Percentiles rank a stretch among this genome's conserved stretches.
These are phyloP conservation scores for Carpinus fangiana DNA, from an alignment of 306 rosid genomes.

Conservation along the genomic window DNA sequence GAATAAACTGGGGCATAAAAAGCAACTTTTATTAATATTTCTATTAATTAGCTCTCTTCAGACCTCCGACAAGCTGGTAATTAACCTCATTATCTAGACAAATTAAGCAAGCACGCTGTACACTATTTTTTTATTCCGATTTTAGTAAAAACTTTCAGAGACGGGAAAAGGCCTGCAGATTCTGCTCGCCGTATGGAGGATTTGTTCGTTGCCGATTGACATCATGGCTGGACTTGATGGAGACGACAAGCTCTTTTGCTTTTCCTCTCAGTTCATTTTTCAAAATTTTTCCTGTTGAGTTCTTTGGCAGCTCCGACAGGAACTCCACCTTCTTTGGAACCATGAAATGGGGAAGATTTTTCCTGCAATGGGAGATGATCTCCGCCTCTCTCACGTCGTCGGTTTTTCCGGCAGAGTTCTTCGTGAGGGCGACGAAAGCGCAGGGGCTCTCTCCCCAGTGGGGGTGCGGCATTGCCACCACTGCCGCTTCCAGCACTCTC, in stretches of 20 bases:
- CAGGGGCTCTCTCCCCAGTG: constrained; percentile 96
- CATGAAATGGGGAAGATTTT: constrained; percentile 44
- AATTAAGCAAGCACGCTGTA: constrained; percentile 19
- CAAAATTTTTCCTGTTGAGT: constrained; percentile 42
- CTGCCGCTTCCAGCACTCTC: constrained; percentile 69
- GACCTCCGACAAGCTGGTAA: too few relatives aligned
- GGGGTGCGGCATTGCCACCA: constrained; percentile 91
- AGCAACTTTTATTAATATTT: too few relatives aligned
- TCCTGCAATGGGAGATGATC: constrained; percentile 32
- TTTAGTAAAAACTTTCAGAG: constrained; percentile 37
- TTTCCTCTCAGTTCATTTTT: constrained; percentile 34
- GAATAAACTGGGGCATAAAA: too few relatives aligned
- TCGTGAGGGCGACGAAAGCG: constrained; percentile 57
- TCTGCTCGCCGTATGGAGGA: constrained; percentile 19
- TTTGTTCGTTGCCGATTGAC: constrained; percentile 4
- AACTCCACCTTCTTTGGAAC: constrained; percentile 50
- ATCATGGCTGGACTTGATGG: constrained; percentile 10
- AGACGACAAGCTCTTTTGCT: constrained; percentile 21
- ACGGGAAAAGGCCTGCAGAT: constrained; percentile 53
- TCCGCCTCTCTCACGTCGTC: constrained; percentile 29
- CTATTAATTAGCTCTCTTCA: too few relatives aligned
- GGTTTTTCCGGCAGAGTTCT: not conserved
- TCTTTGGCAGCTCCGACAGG: constrained; percentile 42
- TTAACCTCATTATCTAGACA: not conserved
- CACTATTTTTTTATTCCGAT: not conserved